Percentiles rank a stretch among this genome's conserved stretches.
These are phyloP conservation scores for Pleoardoris graminearum DNA, from an alignment of 2,329 filamentous ascomycete genomes.

Conservation along the genomic window DNA sequence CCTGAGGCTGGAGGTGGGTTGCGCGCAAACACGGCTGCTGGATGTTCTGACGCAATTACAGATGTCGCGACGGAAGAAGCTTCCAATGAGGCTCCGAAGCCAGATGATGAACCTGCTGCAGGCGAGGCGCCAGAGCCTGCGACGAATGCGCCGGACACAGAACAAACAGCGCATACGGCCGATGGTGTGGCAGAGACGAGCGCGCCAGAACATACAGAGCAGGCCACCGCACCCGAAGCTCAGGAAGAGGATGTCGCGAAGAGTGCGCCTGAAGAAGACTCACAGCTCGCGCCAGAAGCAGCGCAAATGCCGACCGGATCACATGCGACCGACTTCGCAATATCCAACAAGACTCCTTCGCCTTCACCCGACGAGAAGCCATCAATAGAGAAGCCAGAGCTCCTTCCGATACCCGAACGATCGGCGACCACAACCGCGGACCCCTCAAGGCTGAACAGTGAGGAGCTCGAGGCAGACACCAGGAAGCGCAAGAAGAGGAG, in stretches of 20 bases:
- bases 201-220: conserved; percentile 15
- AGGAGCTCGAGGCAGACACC: conserved; percentile 44
- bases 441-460: conserved; percentile 40
- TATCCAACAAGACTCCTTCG: conserved; percentile 23
- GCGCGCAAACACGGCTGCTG: not conserved
- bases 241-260: conserved; percentile 16
- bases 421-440: conserved; percentile 28
- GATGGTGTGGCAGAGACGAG: conserved; percentile 14
- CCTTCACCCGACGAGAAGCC: conserved; percentile 30
- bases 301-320: conserved; percentile 19
- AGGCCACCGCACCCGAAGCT: not conserved
- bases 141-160: conserved; percentile 5
- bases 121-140: not conserved
- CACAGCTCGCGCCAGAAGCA: conserved; percentile 18
- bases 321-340: conserved; percentile 5
- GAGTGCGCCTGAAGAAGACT: conserved; percentile 20
- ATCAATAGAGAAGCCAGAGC: conserved; percentile 38
- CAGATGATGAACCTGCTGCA: conserved; percentile 3
- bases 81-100: conserved; percentile 2
- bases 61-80: conserved; percentile 11
- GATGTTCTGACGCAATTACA: conserved; percentile 8
- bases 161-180: not conserved
- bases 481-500: conserved; percentile 50
- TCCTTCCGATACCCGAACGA: conserved; percentile 28
- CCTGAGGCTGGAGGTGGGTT: conserved; percentile 8